Conservation (phyloP, 768 basidiomycete genomes). For the Tricholoma hemisulphureum region DNA sequence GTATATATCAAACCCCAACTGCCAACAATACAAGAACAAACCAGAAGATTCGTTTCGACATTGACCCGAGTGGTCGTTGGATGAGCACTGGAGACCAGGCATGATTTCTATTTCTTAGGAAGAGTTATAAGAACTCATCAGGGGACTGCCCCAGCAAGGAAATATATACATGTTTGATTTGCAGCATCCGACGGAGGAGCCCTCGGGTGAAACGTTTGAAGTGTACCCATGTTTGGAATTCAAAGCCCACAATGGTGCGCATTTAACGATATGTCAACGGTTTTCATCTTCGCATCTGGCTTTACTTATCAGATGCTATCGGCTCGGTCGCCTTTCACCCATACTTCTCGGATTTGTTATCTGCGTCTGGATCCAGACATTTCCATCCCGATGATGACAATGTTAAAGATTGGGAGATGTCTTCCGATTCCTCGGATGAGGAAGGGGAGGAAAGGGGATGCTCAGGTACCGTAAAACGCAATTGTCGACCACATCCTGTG, state of each 20-base stretch:
- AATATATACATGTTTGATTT: slow-evolving; percentile 60
- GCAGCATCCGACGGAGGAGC: slow-evolving; percentile 11
- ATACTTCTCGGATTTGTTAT: slow-evolving; percentile 51
- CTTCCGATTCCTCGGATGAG: slow-evolving; percentile 26
- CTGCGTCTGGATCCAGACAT: slow-evolving; percentile 78
- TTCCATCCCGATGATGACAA: slow-evolving; percentile 36
- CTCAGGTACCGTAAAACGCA: slow-evolving; percentile 5
- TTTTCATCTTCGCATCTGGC: background rate
- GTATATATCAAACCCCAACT: slow-evolving; percentile 29
- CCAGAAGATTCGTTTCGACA: slow-evolving; percentile 75
- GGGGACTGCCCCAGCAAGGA: slow-evolving; percentile 47
- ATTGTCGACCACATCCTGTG: slow-evolving; percentile 22
- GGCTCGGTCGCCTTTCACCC: slow-evolving; percentile 78
- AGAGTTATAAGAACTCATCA: background rate
- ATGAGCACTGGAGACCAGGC: slow-evolving; percentile 71
- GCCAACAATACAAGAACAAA: slow-evolving; percentile 51
- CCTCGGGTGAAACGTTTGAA: slow-evolving; percentile 12
- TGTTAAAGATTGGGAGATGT: slow-evolving; percentile 10
- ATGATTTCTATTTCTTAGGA: slow-evolving; percentile 19
- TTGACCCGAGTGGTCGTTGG: slow-evolving; percentile 66
- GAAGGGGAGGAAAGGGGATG: slow-evolving; percentile 18
- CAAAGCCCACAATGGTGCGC: slow-evolving; percentile 57
- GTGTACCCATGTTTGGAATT: slow-evolving; percentile 36
- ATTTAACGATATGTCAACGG: too few species aligned
- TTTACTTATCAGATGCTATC: slow-evolving; percentile 50